Base-by-base conservation (phyloP, 768 basidiomycete species). In the Suillus americanus region DNA sequence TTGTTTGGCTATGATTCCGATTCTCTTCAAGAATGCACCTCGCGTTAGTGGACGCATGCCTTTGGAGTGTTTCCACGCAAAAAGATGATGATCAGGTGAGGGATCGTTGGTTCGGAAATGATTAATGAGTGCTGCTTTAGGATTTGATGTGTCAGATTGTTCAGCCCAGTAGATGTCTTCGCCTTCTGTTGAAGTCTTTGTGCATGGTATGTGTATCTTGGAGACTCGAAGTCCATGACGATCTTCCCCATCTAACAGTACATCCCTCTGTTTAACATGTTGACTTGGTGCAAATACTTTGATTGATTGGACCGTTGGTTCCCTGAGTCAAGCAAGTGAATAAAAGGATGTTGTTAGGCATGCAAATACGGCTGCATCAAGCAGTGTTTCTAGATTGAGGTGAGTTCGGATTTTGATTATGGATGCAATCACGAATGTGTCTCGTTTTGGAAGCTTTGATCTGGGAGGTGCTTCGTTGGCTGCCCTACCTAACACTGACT, bases 21-120 rank as follows among this genome's bases (percentile, higher is more conserved):
- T 45, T 0, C 65, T 62, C 3, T 62, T 37, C 14, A 76, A 51
- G 57, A 79, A 75, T 3, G 65, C 68, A 1, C 37, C 28, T 33
- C 70, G 69, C 1, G 74, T 77, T 18, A 79, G 73, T 0, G 77
- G 70, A 2, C 66, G 54, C n/a, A 59, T 53, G 30, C 56, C 57
- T 13, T 63, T 48, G 8, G 57, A 53, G 50, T 67, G 55, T 3
- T 43, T 50, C 65, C 75, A 79, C 0, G 75, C 35, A 59, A 81
- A 81, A 0, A 81, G 71, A 16, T 69, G 77, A 5, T 38, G 60
- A 5, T 69, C 28, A 0, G 43, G 62, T 46, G n/a, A 3, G 3
- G 45, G 45, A 10, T 46, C 10, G 5, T 46, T 46, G n/a, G 23
- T 5, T 9, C 7, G 1, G n/a, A 46, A 46, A 3, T 46, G 45